Conservation (phyloP, 805 yeast species). For the Blastobotrys chiropterorum region DNA sequence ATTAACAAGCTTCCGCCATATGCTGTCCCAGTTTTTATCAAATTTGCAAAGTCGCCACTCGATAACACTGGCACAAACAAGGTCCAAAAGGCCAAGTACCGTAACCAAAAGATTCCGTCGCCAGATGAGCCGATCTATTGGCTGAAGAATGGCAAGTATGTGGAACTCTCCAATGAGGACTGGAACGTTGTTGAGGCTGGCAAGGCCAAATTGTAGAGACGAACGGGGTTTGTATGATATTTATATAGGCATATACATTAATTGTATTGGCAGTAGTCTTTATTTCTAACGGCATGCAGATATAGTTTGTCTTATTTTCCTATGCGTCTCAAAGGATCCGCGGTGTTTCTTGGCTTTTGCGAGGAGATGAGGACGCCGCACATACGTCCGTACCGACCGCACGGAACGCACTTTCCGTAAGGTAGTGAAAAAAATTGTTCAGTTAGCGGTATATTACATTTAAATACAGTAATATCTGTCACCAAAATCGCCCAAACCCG, state of each 20-base stretch:
- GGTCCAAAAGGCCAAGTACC: conserved; percentile 61
- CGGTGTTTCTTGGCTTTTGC: too few relatives aligned
- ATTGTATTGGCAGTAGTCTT: too few relatives aligned
- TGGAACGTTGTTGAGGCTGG: conserved; percentile 42
- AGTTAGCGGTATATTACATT: conserved; percentile 7
- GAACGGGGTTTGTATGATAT: too few relatives aligned
- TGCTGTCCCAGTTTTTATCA: conserved; percentile 79
- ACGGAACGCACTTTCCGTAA: too few relatives aligned
- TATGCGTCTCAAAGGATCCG: too few relatives aligned
- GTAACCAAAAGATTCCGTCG: conserved; percentile 32
- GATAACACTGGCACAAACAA: conserved; percentile 76
- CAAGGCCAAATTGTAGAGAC: conserved; percentile 24
- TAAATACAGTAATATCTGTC: conserved; percentile 92
- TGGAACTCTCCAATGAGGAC: conserved; percentile 45
- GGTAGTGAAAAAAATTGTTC: too few relatives aligned
- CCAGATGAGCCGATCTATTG: conserved; percentile 57
- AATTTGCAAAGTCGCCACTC: conserved; percentile 51
- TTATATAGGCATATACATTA: not conserved
- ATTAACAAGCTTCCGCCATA: conserved; percentile 60
- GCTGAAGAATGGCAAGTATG: conserved; percentile 53
- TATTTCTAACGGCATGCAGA: too few relatives aligned
- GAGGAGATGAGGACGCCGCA: too few relatives aligned
- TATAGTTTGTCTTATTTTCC: too few relatives aligned
- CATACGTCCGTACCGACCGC: too few relatives aligned
- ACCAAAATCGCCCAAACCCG: conserved; percentile 98